Base-by-base conservation (phyloP, 2,329 filamentous ascomycete genomes). In the Beauveria sp. region DNA sequence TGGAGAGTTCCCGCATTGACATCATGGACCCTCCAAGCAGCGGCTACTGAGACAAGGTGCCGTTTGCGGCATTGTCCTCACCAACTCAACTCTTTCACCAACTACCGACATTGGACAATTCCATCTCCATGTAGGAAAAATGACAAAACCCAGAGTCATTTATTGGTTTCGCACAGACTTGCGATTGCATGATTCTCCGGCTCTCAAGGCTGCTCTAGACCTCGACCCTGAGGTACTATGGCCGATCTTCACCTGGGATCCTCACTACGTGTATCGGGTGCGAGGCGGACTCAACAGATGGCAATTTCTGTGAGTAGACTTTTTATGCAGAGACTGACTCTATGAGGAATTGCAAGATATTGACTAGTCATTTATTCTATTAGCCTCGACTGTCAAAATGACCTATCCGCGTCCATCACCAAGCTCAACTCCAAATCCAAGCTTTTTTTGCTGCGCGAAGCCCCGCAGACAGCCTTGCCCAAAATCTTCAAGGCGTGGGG, bases 151-250 rank as follows among this genome's bases (percentile, higher is more conserved):
- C 26, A 68, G 73, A 34, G 87, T 91, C 2, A 80, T 91, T 40
- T 91, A 90, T 71, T 91, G 89, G 89, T 91, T 91, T 68, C 83
- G 89, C 59, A 92, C 89, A 6, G 89, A 92, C 70, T 77, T 92
- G 12, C 85, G 89, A 22, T 81, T 92, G 2, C 88, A 92, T 73
- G 89, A 92, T 71, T 91, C 87, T 0, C 88, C 88, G 9, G 88
- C 88, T 1, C 76, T 92, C 28, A 81, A 86, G 70, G 87, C 88
- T 2, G 89, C 89, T 0, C 73, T 92, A 8, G 86, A 88, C 62
- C 77, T 92, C 7, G 78, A 88, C 0, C 87, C 89, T 1, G 81
- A 82, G 57, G 84, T 81, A 22, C 76, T 92, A 28, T 92, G 87
- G 77, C 89, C 88, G 1, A 82, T 92, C 51, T 92, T 89, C 80